A percentile compares a stretch with the other conserved stretches of the same genome.
Evolutionary conservation across 495 filamentous ascomycete genomes (phyloP).

Genomic region (Neurospora hispaniola): DNA sequence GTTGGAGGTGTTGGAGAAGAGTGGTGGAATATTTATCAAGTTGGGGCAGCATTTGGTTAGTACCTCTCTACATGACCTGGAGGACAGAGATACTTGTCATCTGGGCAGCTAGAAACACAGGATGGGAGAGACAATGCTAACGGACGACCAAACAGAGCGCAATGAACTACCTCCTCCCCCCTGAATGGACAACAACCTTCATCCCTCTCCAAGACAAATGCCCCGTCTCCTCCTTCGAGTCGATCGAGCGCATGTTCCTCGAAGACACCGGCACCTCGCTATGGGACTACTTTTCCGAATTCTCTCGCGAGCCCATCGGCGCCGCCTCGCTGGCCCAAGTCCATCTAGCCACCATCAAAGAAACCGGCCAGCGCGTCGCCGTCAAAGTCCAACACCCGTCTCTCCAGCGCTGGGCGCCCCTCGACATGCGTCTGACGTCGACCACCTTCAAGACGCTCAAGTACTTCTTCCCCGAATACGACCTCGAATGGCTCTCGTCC

Average conservation of each 20-base stretch:
- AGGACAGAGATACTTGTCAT: too few species aligned
- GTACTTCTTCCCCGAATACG: conserved; percentile 92
- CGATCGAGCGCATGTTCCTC: conserved; percentile 75
- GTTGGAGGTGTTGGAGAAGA: conserved; percentile 77
- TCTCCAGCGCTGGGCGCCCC: conserved; percentile 80
- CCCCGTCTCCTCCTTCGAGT: conserved; percentile 83
- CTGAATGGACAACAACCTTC: conserved; percentile 94
- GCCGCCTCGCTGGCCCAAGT: conserved; percentile 94
- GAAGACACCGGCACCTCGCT: conserved; percentile 73
- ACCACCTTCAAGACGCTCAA: conserved; percentile 88
- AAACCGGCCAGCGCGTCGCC: conserved; percentile 81
- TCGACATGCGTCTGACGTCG: conserved; percentile 77
- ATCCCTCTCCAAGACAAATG: conserved; percentile 94
- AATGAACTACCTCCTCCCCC: conserved; percentile 89
- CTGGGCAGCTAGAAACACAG: too few species aligned
- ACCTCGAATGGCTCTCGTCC: conserved; percentile 86
- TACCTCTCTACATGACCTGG: not conserved
- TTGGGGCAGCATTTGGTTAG: conserved; percentile 80
- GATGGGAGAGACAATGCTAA: conserved; percentile 7
- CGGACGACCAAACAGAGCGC: conserved; percentile 45
- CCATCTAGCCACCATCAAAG: conserved; percentile 76
- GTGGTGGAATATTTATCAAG: conserved; percentile 97
- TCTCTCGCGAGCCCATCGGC: conserved; percentile 70
- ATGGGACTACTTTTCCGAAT: conserved; percentile 72
- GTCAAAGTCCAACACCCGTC: conserved; percentile 95